These are phyloP conservation scores for Hypoxylon sp. DNA, from an alignment of 2,329 filamentous ascomycete species.

Conservation along the genomic window DNA sequence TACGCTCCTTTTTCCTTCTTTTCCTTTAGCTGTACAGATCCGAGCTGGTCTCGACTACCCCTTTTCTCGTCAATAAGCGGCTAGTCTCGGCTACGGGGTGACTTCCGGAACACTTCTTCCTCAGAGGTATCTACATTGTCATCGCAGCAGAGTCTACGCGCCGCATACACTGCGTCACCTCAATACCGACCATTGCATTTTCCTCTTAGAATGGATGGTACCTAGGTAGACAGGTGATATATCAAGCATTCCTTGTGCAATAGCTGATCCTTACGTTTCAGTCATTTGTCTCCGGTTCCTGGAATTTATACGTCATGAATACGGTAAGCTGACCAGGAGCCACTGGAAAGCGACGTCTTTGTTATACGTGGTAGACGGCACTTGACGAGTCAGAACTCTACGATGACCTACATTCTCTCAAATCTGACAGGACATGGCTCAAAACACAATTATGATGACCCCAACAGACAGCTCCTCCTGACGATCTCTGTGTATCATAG, in stretches of 20 bases:
- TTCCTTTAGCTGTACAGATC: background rate
- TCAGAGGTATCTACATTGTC: background rate
- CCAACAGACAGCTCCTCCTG: background rate
- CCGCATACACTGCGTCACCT: background rate
- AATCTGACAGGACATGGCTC: slow-evolving; percentile 6
- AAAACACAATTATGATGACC: background rate
- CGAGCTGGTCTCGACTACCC: background rate
- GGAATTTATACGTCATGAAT: slow-evolving; percentile 15
- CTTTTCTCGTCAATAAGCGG: background rate
- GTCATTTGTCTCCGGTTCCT: slow-evolving; percentile 2
- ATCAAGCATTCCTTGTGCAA: background rate
- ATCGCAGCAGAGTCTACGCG: background rate
- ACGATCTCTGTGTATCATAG: slow-evolving; percentile 9
- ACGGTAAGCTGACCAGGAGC: slow-evolving; percentile 16
- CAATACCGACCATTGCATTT: slow-evolving; percentile 1
- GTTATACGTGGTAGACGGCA: slow-evolving; percentile 9
- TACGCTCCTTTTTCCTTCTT: background rate
- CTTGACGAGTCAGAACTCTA: slow-evolving; percentile 30
- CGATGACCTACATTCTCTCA: slow-evolving; percentile 6
- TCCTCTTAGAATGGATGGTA: background rate
- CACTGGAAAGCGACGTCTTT: slow-evolving; percentile 9
- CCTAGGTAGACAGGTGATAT: slow-evolving; percentile 12
- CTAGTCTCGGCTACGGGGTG: background rate
- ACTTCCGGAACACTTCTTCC: background rate
- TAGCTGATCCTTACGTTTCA: background rate